Base-by-base conservation (phyloP, 2,329 filamentous ascomycete species). In the Mariannaea sp. region DNA sequence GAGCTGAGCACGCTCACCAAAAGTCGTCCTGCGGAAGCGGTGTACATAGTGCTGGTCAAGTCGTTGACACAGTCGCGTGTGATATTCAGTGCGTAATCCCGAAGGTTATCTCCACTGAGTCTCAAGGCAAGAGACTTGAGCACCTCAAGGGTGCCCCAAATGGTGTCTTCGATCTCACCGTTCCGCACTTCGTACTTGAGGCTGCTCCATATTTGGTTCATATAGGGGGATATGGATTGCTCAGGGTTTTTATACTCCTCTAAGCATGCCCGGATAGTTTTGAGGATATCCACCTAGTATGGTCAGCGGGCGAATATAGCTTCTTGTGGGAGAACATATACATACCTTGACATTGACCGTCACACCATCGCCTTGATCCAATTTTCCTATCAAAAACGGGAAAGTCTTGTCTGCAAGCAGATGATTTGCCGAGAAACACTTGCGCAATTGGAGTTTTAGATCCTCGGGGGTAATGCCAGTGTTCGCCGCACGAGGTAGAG, bases 171-270 rank as follows among this genome's bases (percentile, higher is more conserved):
- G 7, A 82, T 75, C 54, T 85, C 82, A 10, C 82, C 82, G 48
- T 85, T 84, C 27, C 82, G 79, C 10, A 85, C 82, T 58, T 85
- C 82, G 55, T 83, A 85, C 64, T 85, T 85, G 40, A 85, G 76
- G n/a, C 81, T 81, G 24, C 74, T 73, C 82, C 82, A 85, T 40
- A 84, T 77, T 38, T 78, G 75, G 43, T 77, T 72, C 14, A 75
- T 70, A 42, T 79, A 77, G 0, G 82, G 81, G 1, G 71, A 71
- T 12, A 84, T 65, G 7, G 75, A 79, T 48, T 77, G 70, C 27
- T 76, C 70, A 0, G 78, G 72, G 32, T 78, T 68, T 1, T 73
- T 67, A 53, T 83, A 85, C 22, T 74, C 65, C 10, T 75, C 73
- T 14, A 84, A 62, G 53, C 81, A 85, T 4, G 80, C 78, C 41